Conservation (phyloP, 2,329 filamentous ascomycete species). For the Myriosclerotinia scirpicola region DNA sequence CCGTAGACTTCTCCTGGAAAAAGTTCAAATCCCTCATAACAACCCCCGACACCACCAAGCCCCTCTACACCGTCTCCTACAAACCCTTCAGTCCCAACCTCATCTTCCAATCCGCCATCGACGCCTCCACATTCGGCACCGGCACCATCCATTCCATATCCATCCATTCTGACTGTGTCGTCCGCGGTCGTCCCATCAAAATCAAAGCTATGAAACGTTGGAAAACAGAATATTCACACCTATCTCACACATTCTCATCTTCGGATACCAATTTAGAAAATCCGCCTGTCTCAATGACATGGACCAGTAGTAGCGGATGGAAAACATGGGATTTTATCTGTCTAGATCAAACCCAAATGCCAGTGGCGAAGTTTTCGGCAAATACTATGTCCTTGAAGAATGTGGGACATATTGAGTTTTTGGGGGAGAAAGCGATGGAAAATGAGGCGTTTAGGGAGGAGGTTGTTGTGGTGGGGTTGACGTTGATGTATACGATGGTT, state of each 20-base stretch:
- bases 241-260: slow-evolving; percentile 25
- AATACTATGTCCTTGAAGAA: neutral
- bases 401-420: slow-evolving; percentile 6
- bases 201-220: slow-evolving; percentile 28
- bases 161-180: slow-evolving; percentile 27
- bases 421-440: neutral
- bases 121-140: slow-evolving; percentile 23
- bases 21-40: slow-evolving; percentile 28
- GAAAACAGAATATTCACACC: slow-evolving; percentile 27
- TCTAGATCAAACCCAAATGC: neutral
- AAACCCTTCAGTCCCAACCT: slow-evolving; percentile 24
- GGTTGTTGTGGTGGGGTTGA: slow-evolving; percentile 28
- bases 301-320: neutral
- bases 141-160: slow-evolving; percentile 26
- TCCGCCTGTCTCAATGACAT: slow-evolving; percentile 26
- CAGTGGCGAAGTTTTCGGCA: slow-evolving; percentile 11
- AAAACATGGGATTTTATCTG: slow-evolving; percentile 19
- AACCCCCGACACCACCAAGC: neutral
- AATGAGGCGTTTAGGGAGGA: slow-evolving; percentile 27
- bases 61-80: slow-evolving; percentile 29
- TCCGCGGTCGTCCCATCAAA: slow-evolving; percentile 23
- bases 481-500: slow-evolving; percentile 29
- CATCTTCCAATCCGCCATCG: slow-evolving; percentile 20
- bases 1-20: slow-evolving; percentile 29
- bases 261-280: neutral